Percentiles rank a stretch among this genome's conserved stretches.
Conservation (phyloP, 1,284 basidiomycete genomes). For the Cryptococcus deneoformans region DNA sequence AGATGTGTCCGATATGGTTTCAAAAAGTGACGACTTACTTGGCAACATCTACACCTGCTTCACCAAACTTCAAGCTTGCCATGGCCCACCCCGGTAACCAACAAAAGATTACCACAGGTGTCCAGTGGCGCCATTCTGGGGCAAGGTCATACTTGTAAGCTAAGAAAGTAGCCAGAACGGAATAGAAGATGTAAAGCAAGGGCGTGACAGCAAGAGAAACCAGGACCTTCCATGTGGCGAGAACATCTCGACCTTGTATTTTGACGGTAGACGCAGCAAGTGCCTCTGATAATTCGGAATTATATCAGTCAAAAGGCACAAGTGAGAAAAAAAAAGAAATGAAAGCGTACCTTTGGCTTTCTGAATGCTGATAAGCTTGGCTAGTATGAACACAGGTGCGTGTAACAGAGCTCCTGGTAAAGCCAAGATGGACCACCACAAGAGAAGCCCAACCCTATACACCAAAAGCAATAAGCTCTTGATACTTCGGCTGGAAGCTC, state of each 20-base stretch:
- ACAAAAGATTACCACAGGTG: conserved; percentile 74
- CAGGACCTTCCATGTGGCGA: conserved; percentile 98
- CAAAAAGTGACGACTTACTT: conserved; percentile 60
- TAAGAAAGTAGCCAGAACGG: conserved; percentile 71
- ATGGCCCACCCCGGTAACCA: conserved; percentile 86
- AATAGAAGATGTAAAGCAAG: conserved; percentile 80
- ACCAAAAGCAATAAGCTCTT: conserved; percentile 81
- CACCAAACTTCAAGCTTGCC: conserved; percentile 95
- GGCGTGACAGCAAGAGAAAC: conserved; percentile 91
- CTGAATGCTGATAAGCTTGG: conserved; percentile 79
- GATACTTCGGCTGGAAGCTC: conserved; percentile 78
- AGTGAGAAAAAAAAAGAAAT: not conserved
- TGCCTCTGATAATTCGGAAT: conserved; percentile 63
- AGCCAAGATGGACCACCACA: conserved; percentile 81
- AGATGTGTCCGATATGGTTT: not conserved
- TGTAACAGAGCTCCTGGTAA: conserved; percentile 95
- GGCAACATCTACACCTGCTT: conserved; percentile 97
- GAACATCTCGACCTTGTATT: conserved; percentile 88
- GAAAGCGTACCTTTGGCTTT: conserved; percentile 77
- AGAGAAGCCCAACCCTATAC: conserved; percentile 78
- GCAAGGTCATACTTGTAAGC: conserved; percentile 64
- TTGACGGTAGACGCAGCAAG: conserved; percentile 96
- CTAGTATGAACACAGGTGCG: conserved; percentile 90
- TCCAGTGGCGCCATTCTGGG: conserved; percentile 65
- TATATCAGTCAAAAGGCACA: no score